Base-by-base conservation (phyloP, 352 stramenopile species). In the Phytophthora rubi region DNA sequence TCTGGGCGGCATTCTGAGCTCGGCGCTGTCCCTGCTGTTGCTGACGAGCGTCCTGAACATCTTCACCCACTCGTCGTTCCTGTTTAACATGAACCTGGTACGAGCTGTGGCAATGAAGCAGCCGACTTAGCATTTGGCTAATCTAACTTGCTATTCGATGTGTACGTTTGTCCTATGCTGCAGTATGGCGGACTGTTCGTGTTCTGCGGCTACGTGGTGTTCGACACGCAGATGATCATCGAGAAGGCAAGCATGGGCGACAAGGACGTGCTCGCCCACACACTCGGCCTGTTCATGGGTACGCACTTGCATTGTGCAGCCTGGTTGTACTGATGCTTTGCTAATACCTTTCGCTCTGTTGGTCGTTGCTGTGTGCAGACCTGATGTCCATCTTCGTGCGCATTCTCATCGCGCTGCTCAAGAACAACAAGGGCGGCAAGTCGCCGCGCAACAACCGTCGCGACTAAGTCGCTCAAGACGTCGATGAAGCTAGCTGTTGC, bases 171-270 rank as follows among this genome's bases (percentile, higher is more conserved):
- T 49, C 42, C n/a, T 49, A 15, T 49, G 42, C 6, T 66, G 0
- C 23, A 93, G 78, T 97, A 96, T 75, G 77, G 68, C 26, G 89
- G 91, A n/a, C 86, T 97, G 30, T 82, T 91, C 57, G 62, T 96
- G 52, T 97, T 97, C 62, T 95, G 86, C 72, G 89, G 84, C 49
- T 97, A 96, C 74, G 88, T 97, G 51, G 71, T 97, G 45, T 95
- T 95, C 49, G 91, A 97, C 82, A 97, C 90, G 62, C 91, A 97
- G 68, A 89, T 97, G 70, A 96, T 97, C 72, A 93, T 97, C 63
- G 89, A 96, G 76, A 94, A 94, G 73, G 90, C 87, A 26, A 83
- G 70, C 37, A 68, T 84, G 57, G 91, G 89, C 23, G 85, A 94
- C 82, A 90, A 90, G 66, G 90, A 97, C 78, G 83, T 89, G 64